A percentile compares a stretch with the other conserved stretches of the same genome.
These are phyloP conservation scores for Medicago arabica DNA, from an alignment of 306 rosid species.

Conservation along the genomic window DNA sequence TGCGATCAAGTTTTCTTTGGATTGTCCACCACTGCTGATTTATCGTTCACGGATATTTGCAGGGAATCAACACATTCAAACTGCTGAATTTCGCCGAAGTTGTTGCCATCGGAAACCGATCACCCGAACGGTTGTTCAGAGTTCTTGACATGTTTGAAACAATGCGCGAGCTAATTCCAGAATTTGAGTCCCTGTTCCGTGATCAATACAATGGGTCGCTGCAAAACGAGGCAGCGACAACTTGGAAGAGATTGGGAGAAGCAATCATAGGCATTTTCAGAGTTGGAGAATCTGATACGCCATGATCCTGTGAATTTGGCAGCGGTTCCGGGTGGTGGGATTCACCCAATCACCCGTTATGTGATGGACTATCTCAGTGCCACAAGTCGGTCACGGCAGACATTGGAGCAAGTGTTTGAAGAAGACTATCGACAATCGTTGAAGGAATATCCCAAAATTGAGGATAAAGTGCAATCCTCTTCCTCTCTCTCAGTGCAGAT, in stretches of 20 bases:
- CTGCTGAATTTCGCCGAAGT: conserved; percentile 68
- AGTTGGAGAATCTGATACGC: conserved; percentile 54
- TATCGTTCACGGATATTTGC: conserved; percentile 87
- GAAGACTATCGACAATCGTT: conserved; percentile 50
- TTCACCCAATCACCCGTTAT: conserved; percentile 82
- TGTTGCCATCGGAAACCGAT: conserved; percentile 56
- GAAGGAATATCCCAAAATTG: conserved; percentile 40
- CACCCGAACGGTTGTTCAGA: conserved; percentile 56
- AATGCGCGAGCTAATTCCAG: conserved; percentile 60
- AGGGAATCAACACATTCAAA: conserved; percentile 74
- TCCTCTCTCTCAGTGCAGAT: conserved; percentile 69
- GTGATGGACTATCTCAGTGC: conserved; percentile 90
- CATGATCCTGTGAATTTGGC: conserved; percentile 50
- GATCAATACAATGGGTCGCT: conserved; percentile 44
- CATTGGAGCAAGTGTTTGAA: conserved; percentile 78
- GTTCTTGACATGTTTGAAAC: conserved; percentile 64
- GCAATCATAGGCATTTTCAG: background rate
- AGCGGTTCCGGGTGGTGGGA: conserved; percentile 73
- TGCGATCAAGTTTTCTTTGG: conserved; percentile 80
- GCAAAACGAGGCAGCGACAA: conserved; percentile 56
- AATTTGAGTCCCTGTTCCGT: conserved; percentile 58
- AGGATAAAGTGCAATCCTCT: conserved; percentile 35
- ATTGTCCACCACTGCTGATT: conserved; percentile 70
- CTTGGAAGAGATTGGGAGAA: conserved; percentile 73
- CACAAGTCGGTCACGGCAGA: conserved; percentile 67